Conservation (phyloP, 306 rosid species). For the Inga laurina region DNA sequence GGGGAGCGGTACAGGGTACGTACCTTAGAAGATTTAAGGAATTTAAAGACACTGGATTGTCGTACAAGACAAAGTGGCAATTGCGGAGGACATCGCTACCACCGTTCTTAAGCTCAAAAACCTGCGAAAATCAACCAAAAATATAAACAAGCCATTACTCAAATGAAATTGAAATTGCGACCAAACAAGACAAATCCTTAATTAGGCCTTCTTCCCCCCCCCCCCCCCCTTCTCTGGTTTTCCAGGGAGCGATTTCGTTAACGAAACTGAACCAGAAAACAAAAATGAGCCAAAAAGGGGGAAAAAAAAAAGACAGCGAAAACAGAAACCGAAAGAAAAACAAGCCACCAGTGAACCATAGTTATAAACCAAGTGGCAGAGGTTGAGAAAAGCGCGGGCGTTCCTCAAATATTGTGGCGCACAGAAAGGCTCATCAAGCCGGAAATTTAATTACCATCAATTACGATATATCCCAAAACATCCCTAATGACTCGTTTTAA, state of each 20-base stretch:
- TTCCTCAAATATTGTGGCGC: constrained; percentile 27
- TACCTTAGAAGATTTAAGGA: constrained; percentile 35
- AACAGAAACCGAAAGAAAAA: background rate
- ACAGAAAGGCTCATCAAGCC: background rate
- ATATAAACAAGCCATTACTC: constrained; percentile 28
- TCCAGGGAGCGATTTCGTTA: constrained; percentile 32
- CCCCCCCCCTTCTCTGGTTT: background rate
- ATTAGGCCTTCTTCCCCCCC: background rate
- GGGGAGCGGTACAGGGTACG: constrained; percentile 33
- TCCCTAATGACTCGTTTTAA: too few relatives aligned
- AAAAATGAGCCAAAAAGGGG: background rate
- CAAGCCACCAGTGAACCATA: background rate
- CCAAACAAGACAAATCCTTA: background rate
- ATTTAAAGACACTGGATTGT: constrained; percentile 34
- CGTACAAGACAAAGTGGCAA: constrained; percentile 22
- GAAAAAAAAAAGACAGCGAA: background rate
- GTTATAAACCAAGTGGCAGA: background rate
- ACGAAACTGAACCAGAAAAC: constrained; percentile 2
- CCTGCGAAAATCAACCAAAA: constrained; percentile 23
- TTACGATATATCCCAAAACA: too few relatives aligned
- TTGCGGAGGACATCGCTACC: constrained; percentile 23
- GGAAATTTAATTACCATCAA: background rate
- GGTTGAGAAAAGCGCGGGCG: constrained; percentile 30
- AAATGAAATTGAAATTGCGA: background rate
- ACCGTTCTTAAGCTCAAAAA: background rate